phyloP scores from a whole-genome alignment of 2,329 filamentous ascomycete genomes.

The Pseudomassariella vexata region DNA sequence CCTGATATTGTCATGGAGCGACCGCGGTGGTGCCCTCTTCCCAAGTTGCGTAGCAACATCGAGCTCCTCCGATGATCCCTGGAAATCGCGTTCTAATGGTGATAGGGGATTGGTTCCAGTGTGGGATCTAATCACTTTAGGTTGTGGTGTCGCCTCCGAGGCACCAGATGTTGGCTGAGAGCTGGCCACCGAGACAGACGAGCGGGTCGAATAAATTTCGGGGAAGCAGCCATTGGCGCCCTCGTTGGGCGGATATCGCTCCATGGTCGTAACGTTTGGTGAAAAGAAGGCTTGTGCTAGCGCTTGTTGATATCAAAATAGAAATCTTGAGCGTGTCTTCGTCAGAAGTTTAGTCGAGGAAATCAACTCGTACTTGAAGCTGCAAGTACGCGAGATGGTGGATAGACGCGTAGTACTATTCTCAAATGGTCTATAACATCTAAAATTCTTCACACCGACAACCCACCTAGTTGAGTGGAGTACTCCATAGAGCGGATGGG shows the following conservation, averaged over 20 bases:
- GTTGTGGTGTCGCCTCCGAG: slow-evolving; percentile 12
- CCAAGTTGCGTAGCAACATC: slow-evolving; percentile 23
- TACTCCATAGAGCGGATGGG: too few species aligned
- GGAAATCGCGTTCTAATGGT: slow-evolving; percentile 19
- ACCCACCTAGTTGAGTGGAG: too few species aligned
- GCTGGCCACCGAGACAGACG: slow-evolving; percentile 11
- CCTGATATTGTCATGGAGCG: slow-evolving; percentile 20
- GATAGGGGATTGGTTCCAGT: slow-evolving; percentile 18
- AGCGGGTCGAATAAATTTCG: slow-evolving; percentile 2
- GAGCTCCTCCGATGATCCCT: slow-evolving; percentile 17
- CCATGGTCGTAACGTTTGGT: too few species aligned
- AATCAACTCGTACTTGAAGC: too few species aligned
- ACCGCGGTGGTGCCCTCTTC: slow-evolving; percentile 20
- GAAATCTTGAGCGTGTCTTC: too few species aligned
- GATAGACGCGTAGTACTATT: too few species aligned
- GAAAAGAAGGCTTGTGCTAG: too few species aligned
- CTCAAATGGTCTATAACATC: too few species aligned
- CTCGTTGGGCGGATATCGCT: slow-evolving; percentile 2
- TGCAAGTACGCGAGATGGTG: too few species aligned
- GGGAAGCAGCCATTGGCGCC: slow-evolving; percentile 10
- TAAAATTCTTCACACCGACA: too few species aligned
- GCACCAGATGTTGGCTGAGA: slow-evolving; percentile 15
- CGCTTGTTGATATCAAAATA: too few species aligned
- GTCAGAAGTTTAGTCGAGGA: too few species aligned
- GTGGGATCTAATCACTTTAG: slow-evolving; percentile 1